Conservation (phyloP, 495 filamentous ascomycete genomes). For the Xylaria acuta region DNA sequence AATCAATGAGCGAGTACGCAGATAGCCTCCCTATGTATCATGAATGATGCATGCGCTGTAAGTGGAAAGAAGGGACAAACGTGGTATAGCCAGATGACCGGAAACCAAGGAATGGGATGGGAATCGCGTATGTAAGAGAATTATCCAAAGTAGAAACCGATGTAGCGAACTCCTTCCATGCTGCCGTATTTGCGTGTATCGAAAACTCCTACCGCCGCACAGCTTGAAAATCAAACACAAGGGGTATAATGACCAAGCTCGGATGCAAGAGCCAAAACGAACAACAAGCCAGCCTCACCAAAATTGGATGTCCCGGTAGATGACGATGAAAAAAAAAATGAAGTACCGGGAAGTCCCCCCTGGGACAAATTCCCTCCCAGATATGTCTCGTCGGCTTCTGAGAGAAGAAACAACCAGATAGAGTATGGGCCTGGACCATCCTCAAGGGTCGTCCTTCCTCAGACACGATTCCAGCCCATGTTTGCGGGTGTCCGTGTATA, state of each 20-base stretch:
- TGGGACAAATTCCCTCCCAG: not conserved
- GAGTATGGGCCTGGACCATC: not conserved
- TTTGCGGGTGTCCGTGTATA: not conserved
- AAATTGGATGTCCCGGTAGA: constrained; percentile 20
- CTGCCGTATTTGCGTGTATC: constrained; percentile 29
- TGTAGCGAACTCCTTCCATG: constrained; percentile 30
- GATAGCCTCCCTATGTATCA: constrained; percentile 21
- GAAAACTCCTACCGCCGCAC: constrained; percentile 17
- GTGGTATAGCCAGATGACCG: constrained; percentile 4
- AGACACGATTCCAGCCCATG: constrained; percentile 19
- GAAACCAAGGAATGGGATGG: constrained; percentile 2
- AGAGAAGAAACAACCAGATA: not conserved
- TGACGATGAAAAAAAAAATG: constrained; percentile 4
- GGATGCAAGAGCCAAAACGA: constrained; percentile 17
- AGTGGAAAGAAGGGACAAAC: not conserved
- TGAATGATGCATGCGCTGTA: constrained; percentile 16
- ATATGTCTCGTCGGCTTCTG: not conserved
- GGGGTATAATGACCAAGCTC: constrained; percentile 26
- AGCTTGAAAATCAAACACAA: constrained; percentile 24
- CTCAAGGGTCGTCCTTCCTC: not conserved
- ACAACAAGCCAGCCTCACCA: constrained; percentile 26
- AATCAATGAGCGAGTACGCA: constrained; percentile 22
- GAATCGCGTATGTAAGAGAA: not conserved
- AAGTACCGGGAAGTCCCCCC: not conserved
- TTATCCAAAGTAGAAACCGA: constrained; percentile 6